Evolutionary conservation across 768 basidiomycete species (phyloP).

Genomic region (Leucosporidium yakuticum): DNA sequence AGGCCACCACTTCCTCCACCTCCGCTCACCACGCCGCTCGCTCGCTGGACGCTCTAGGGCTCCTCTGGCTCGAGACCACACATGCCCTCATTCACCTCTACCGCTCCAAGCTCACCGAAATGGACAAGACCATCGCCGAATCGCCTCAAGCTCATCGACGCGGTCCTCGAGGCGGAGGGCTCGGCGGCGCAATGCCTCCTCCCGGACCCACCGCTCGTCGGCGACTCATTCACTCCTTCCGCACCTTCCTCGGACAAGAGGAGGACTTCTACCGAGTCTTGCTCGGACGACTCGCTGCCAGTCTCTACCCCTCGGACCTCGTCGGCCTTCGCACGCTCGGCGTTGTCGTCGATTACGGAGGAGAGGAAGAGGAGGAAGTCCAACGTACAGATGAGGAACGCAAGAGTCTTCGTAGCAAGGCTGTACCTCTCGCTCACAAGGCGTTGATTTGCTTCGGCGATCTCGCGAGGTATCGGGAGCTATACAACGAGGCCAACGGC

Average conservation of each 20-base stretch:
- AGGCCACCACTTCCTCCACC: slow-evolving; percentile 61
- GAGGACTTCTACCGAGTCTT: slow-evolving; percentile 86
- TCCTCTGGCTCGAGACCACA: slow-evolving; percentile 89
- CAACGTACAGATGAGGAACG: slow-evolving; percentile 39
- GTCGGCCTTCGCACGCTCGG: slow-evolving; percentile 53
- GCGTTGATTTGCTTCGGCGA: slow-evolving; percentile 88
- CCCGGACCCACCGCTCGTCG: slow-evolving; percentile 63
- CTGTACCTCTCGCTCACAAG: slow-evolving; percentile 75
- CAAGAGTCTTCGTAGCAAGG: slow-evolving; percentile 45
- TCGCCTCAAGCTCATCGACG: slow-evolving; percentile 14
- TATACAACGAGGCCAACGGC: slow-evolving; percentile 62
- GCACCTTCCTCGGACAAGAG: slow-evolving; percentile 81
- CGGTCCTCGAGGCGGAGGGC: slow-evolving; percentile 2
- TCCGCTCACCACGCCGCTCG: slow-evolving; percentile 57
- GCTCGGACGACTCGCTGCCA: slow-evolving; percentile 58
- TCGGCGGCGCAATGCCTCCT: slow-evolving; percentile 12
- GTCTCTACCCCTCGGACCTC: slow-evolving; percentile 6
- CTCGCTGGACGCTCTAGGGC: slow-evolving; percentile 70
- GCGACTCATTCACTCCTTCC: slow-evolving; percentile 78
- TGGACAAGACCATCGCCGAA: slow-evolving; percentile 52
- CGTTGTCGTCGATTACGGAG: neutral
- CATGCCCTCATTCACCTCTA: slow-evolving; percentile 76
- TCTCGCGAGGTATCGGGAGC: slow-evolving; percentile 85
- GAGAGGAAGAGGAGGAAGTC: neutral
- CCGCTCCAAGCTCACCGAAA: slow-evolving; percentile 63